Base-by-base conservation (phyloP, 768 basidiomycete genomes). In the Mycena floridula region DNA sequence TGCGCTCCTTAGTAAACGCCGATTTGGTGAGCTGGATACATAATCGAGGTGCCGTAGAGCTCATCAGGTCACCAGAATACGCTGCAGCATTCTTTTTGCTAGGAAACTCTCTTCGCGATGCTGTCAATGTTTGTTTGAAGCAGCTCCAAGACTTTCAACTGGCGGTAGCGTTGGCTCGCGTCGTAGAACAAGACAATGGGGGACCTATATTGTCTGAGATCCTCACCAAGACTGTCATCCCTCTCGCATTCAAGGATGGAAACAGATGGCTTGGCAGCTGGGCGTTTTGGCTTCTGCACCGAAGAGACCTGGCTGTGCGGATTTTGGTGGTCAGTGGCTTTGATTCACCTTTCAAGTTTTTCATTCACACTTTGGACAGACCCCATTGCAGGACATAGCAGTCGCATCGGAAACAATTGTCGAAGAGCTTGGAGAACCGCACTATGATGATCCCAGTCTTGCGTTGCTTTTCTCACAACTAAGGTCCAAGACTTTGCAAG, bases 1-100 rank as follows among this genome's bases (percentile, higher is more conserved):
- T 63, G 89, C 91, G 0, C 66, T 99, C 35, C 61, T 99, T 46
- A 74, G 87, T 56, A 98, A 95, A 67, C 89, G 85, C 47, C 79
- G 96, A 23, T 97, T 89, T 57, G 91, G 95, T 94, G 40, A 35
- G 85, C n/a, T 65, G 5, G 28, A 16, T 3, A 6, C 20, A 25
- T 36, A 24, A 20, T 15, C n/a, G 24, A 24, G 36, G 25, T 43
- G 20, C 32, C 35, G 23, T 35, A 58, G 22, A 40, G 51, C 42
- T 15, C 38, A 37, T 8, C 22, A 24, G 20, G 15, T 45, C 7
- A 16, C 11, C 58, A 97, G 96, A 92, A 59, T 98, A 97, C 57
- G 94, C 96, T n/a, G 93, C 93, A 0, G 94, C 93, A 1, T 99
- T 99, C 67, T 99, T 99, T 69, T 72, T 99, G 32, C 77, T 99